Conservation (phyloP, 805 yeast genomes). For the Candida golubevii region DNA sequence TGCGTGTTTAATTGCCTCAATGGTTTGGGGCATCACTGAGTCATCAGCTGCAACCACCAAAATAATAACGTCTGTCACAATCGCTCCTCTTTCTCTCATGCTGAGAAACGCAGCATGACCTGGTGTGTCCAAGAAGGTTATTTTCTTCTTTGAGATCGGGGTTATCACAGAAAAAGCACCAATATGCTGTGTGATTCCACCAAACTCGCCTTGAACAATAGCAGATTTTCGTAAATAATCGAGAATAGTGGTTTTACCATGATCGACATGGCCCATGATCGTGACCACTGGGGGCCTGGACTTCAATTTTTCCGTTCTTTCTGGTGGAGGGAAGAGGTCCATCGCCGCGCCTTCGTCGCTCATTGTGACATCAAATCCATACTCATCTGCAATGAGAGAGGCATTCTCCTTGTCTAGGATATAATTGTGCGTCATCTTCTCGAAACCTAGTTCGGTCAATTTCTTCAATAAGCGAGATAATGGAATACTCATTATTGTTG, state of each 20-base stretch:
- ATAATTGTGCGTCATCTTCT: slow-evolving; percentile 63
- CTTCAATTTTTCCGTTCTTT: slow-evolving; percentile 42
- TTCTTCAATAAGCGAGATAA: slow-evolving; percentile 55
- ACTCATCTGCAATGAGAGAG: slow-evolving; percentile 82
- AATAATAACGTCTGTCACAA: slow-evolving; percentile 85
- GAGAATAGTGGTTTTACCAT: slow-evolving; percentile 92
- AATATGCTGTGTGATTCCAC: slow-evolving; percentile 97
- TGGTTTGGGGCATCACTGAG: slow-evolving; percentile 95
- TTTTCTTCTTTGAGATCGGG: slow-evolving; percentile 64
- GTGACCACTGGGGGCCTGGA: slow-evolving; percentile 92
- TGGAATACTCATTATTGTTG: slow-evolving; percentile 65
- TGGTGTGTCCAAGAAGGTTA: slow-evolving; percentile 94
- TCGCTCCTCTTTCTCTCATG: slow-evolving; percentile 96
- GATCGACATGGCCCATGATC: slow-evolving; percentile 98
- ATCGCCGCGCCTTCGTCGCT: slow-evolving; percentile 53
- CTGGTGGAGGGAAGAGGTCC: slow-evolving; percentile 54
- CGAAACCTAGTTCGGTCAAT: slow-evolving; percentile 69
- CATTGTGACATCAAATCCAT: slow-evolving; percentile 60
- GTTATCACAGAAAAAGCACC: slow-evolving; percentile 93
- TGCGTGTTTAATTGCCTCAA: slow-evolving; percentile 92
- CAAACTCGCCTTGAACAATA: slow-evolving; percentile 79
- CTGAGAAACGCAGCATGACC: slow-evolving; percentile 97
- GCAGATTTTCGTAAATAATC: slow-evolving; percentile 83
- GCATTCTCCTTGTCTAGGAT: slow-evolving; percentile 87
- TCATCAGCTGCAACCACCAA: slow-evolving; percentile 97